Percentiles rank a stretch among this genome's conserved stretches.
These are phyloP conservation scores for Trichoderma brevicompactum DNA, from an alignment of 2,329 filamentous ascomycete species.

Conservation along the genomic window DNA sequence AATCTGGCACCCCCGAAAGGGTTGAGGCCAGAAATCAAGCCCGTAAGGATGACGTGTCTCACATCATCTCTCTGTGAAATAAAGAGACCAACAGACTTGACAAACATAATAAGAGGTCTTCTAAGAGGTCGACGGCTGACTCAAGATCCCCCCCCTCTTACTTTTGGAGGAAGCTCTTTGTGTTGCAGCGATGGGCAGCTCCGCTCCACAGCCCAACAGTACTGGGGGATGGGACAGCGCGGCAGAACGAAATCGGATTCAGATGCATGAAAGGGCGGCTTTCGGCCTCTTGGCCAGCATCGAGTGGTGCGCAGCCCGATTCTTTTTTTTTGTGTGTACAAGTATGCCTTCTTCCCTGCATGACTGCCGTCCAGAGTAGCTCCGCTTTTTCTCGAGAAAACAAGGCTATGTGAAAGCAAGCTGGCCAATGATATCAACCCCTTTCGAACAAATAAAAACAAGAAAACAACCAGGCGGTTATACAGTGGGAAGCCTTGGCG, in stretches of 20 bases:
- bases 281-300: not conserved
- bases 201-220: not conserved
- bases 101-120: not conserved
- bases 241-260: slow-evolving; percentile 2
- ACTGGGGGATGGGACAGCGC: not conserved
- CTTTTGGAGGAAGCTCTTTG: not conserved
- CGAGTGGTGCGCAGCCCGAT: not conserved
- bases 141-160: not conserved
- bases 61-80: not conserved
- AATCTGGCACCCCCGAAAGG: not conserved
- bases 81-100: not conserved
- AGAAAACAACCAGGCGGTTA: not conserved
- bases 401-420: not conserved
- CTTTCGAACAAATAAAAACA: not conserved
- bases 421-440: not conserved
- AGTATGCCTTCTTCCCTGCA: slow-evolving; percentile 6
- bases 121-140: not conserved
- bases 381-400: slow-evolving; percentile 11
- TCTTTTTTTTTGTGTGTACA: not conserved
- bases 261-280: slow-evolving; percentile 4
- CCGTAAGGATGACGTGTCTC: slow-evolving; percentile 20
- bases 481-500: not conserved
- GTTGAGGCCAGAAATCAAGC: not conserved
- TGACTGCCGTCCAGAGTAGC: not conserved
- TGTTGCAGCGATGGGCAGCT: no score